These are phyloP conservation scores for Sporothrix brasiliensis DNA, from an alignment of 2,329 filamentous ascomycete species.

Conservation along the genomic window DNA sequence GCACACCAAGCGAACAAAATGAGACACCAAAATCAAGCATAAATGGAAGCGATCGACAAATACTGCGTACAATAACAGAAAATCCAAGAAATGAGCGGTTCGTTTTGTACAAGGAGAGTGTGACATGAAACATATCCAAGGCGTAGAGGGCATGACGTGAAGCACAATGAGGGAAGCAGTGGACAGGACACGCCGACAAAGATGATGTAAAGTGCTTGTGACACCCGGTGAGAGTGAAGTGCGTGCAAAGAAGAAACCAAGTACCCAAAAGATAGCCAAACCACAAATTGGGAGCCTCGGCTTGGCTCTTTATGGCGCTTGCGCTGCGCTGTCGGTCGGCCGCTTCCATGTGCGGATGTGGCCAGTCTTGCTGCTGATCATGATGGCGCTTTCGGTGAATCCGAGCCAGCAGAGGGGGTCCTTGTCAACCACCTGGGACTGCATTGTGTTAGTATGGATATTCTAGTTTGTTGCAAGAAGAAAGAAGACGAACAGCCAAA, in stretches of 20 bases:
- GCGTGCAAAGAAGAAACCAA: neutral
- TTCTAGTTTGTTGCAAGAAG: too few species aligned
- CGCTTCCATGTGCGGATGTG: conserved; percentile 51
- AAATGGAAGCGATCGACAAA: neutral
- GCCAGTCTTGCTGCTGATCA: conserved; percentile 92
- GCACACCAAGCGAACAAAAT: neutral
- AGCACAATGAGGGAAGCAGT: neutral
- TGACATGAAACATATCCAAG: conserved; percentile 4
- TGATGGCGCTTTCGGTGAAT: conserved; percentile 92
- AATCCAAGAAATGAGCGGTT: neutral
- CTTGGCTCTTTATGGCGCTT: conserved; percentile 29
- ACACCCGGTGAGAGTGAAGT: neutral
- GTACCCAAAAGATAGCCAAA: neutral
- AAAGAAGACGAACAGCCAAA: neutral
- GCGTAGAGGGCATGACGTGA: neutral
- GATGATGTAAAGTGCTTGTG: neutral
- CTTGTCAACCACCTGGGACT: conserved; percentile 81
- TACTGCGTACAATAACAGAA: too few species aligned
- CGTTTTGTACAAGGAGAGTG: conserved; percentile 19
- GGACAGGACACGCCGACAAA: neutral
- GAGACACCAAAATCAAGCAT: neutral
- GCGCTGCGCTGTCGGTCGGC: conserved; percentile 46
- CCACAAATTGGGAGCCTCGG: neutral
- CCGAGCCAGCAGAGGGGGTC: conserved; percentile 87
- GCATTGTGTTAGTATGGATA: conserved; percentile 24